Evolutionary conservation across 2,329 filamentous ascomycete species (phyloP).

Genomic region (Verticillium klebahnii): DNA sequence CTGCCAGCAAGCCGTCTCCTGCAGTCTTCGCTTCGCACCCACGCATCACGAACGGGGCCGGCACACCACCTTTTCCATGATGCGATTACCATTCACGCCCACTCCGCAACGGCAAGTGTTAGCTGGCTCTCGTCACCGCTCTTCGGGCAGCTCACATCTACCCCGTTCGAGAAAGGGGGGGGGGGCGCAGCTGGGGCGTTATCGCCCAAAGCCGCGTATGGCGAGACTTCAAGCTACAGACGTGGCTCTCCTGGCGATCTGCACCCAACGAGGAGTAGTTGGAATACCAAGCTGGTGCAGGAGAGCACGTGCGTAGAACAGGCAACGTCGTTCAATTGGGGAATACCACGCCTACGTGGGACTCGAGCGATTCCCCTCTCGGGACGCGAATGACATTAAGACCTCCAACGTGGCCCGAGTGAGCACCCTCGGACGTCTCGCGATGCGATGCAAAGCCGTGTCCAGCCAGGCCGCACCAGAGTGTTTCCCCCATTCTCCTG

Average conservation of each 20-base stretch:
- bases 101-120: background rate
- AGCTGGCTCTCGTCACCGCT: background rate
- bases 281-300: background rate
- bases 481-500: too few relatives aligned
- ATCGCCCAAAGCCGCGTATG: background rate
- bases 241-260: background rate
- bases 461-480: too few relatives aligned
- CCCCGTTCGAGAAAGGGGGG: too few relatives aligned
- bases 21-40: background rate
- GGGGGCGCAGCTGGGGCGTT: background rate
- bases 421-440: too few relatives aligned
- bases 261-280: background rate
- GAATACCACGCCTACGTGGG: too few relatives aligned
- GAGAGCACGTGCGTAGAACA: background rate
- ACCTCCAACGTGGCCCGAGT: too few relatives aligned
- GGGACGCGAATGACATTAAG: too few relatives aligned
- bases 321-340: background rate
- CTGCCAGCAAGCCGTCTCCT: background rate
- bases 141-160: background rate
- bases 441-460: too few relatives aligned
- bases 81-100: background rate
- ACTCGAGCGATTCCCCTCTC: too few relatives aligned
- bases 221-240: background rate
- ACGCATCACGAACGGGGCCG: background rate
- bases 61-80: background rate